These are phyloP conservation scores for Capronia americana DNA, from an alignment of 2,329 filamentous ascomycete genomes.

Conservation along the genomic window DNA sequence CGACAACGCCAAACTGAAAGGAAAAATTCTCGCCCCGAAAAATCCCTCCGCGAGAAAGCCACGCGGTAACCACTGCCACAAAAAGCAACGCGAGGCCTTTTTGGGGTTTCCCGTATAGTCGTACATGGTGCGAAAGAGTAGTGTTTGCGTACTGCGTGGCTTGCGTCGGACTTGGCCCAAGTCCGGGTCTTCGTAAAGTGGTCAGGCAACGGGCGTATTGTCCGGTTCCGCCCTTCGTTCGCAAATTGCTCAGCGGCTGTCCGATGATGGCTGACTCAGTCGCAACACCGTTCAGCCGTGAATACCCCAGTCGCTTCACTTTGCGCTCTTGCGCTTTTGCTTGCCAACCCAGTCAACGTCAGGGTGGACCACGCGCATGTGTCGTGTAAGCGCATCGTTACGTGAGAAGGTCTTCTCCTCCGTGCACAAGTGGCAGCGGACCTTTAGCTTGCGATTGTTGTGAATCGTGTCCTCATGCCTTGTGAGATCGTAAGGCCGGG, in stretches of 20 bases:
- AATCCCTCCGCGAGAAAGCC: conserved; percentile 11
- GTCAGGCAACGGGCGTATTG: background rate
- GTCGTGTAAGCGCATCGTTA: conserved; percentile 90
- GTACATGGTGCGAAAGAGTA: conserved; percentile 2
- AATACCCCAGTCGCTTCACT: conserved; percentile 19
- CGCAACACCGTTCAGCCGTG: conserved; percentile 1
- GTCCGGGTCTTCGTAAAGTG: background rate
- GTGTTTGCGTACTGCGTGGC: background rate
- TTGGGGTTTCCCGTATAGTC: background rate
- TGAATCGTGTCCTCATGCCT: conserved; percentile 97
- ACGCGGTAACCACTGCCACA: background rate
- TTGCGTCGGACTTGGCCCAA: background rate
- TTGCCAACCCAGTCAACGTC: conserved; percentile 83
- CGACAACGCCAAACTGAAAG: conserved; percentile 4
- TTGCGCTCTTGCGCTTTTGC: conserved; percentile 40
- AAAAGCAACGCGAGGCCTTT: conserved; percentile 12
- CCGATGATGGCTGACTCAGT: conserved; percentile 17
- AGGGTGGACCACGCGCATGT: conserved; percentile 93
- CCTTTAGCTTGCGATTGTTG: conserved; percentile 92
- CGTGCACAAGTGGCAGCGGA: conserved; percentile 87
- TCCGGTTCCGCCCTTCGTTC: background rate
- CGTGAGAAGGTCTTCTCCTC: conserved; percentile 98
- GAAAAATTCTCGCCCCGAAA: conserved; percentile 18
- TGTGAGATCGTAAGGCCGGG: conserved; percentile 93
- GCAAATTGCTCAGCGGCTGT: background rate